Conservation (phyloP, 306 rosid genomes). For the Prosopis cineraria region DNA sequence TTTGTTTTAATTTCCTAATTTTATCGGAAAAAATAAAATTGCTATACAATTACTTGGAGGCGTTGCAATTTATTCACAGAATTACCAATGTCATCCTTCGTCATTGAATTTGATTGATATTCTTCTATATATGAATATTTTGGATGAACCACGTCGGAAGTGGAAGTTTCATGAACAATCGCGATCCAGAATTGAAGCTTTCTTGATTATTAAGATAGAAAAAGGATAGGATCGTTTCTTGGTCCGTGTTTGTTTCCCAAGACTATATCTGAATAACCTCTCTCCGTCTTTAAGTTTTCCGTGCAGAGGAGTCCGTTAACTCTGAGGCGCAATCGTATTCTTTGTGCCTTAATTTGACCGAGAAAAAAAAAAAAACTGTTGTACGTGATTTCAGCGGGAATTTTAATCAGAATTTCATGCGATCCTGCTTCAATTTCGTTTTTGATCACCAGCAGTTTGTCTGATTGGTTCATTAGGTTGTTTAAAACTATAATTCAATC, state of each 20-base stretch:
- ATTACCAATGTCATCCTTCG: background rate
- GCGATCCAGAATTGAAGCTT: slow-evolving; percentile 1
- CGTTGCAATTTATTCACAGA: background rate
- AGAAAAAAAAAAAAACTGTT: background rate
- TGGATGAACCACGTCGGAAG: slow-evolving; percentile 3
- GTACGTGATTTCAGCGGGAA: background rate
- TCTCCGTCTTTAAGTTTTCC: background rate
- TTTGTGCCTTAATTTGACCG: background rate
- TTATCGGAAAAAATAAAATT: background rate
- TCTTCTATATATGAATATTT: background rate
- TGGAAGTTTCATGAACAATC: background rate
- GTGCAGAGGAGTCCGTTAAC: slow-evolving; percentile 2
- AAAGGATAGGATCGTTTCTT: background rate
- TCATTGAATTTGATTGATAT: background rate
- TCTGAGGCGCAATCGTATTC: background rate
- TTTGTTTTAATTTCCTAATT: background rate
- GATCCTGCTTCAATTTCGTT: background rate
- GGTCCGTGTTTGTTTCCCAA: background rate
- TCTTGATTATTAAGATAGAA: background rate
- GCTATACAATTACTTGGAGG: background rate
- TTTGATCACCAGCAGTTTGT: background rate
- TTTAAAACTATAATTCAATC: background rate
- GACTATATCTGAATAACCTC: background rate
- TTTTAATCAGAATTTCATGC: background rate
- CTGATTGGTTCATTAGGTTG: background rate